Evolutionary conservation across 2,329 filamentous ascomycete species (phyloP).

Genomic region (Sporothrix brunneoviolacea): DNA sequence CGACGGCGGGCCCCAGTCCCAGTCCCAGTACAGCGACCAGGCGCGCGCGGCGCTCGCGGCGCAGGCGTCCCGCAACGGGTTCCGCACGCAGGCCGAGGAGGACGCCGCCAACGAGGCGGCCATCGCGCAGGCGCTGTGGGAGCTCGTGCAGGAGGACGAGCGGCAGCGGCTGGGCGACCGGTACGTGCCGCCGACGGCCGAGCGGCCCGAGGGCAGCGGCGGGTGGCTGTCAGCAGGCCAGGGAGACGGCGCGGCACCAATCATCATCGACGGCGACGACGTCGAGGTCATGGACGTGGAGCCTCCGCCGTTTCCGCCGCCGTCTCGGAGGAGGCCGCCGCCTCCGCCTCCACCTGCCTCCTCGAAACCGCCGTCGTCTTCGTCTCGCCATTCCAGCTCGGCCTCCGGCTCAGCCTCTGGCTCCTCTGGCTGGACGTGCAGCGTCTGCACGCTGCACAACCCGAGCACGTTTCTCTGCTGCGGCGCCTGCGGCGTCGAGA

Average conservation of each 20-base stretch:
- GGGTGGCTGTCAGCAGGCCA: constrained; percentile 22
- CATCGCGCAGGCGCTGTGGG: constrained; percentile 78
- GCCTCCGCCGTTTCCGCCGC: background rate
- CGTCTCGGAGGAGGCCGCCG: no score
- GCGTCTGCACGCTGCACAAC: constrained; percentile 52
- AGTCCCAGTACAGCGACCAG: constrained; percentile 14
- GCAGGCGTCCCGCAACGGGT: constrained; percentile 55
- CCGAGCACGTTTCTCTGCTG: constrained; percentile 44
- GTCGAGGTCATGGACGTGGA: constrained; percentile 3
- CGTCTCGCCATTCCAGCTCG: background rate
- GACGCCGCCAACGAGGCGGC: constrained; percentile 84
- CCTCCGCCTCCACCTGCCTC: background rate
- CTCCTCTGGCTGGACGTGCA: constrained; percentile 42
- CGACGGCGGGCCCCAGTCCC: no score
- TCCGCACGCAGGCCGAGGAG: constrained; percentile 77
- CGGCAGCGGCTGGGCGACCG: constrained; percentile 46
- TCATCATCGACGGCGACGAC: constrained; percentile 13
- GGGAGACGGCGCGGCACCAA: background rate
- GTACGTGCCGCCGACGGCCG: constrained; percentile 43
- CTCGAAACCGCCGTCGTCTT: no score
- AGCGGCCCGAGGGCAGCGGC: constrained; percentile 43
- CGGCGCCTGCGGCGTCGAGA: constrained; percentile 48
- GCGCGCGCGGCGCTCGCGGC: constrained; percentile 12
- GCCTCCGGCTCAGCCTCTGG: background rate
- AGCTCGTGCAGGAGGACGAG: constrained; percentile 78